A percentile compares a stretch with the other conserved stretches of the same genome.
These are phyloP conservation scores for Hanseniaspora pseudoguilliermondii DNA, from an alignment of 805 yeast species.

Conservation along the genomic window DNA sequence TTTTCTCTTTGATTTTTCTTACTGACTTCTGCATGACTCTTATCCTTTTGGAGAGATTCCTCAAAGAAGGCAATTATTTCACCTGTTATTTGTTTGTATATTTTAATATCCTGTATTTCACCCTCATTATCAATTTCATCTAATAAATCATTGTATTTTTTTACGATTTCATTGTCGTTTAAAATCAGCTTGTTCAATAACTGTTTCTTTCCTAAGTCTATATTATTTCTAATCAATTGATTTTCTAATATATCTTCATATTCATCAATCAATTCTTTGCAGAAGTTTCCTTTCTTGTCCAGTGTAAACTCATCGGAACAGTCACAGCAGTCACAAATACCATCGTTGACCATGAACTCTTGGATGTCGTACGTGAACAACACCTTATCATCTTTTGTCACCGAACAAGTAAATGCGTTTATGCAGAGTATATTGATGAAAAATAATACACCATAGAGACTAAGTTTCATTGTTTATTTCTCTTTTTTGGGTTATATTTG, in stretches of 20 bases:
- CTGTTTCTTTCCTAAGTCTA: neutral
- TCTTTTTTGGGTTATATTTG: neutral
- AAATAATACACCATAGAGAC: no score
- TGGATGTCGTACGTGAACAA: slow-evolving; percentile 39
- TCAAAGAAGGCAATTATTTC: slow-evolving; percentile 21
- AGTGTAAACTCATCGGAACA: slow-evolving; percentile 63
- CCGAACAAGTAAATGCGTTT: neutral
- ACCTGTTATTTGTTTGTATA: slow-evolving; percentile 19
- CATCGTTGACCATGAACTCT: slow-evolving; percentile 65
- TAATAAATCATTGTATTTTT: slow-evolving; percentile 26
- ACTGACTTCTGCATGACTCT: neutral
- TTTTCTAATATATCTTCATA: slow-evolving; percentile 28
- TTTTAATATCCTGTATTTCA: slow-evolving; percentile 17
- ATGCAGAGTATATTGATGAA: no score
- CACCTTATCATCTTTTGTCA: neutral
- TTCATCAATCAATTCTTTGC: slow-evolving; percentile 44
- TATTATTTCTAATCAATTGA: slow-evolving; percentile 6
- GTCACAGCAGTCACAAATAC: slow-evolving; percentile 95
- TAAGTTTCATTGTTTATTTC: no score
- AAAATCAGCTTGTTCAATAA: neutral
- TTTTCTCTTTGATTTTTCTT: neutral
- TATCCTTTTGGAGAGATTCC: slow-evolving; percentile 16
- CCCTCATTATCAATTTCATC: slow-evolving; percentile 17
- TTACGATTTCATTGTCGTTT: neutral
- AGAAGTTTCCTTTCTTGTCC: slow-evolving; percentile 32